Percentiles rank a stretch among this genome's conserved stretches.
These are phyloP conservation scores for Mycena capillaripes DNA, from an alignment of 768 basidiomycete species.

Conservation along the genomic window DNA sequence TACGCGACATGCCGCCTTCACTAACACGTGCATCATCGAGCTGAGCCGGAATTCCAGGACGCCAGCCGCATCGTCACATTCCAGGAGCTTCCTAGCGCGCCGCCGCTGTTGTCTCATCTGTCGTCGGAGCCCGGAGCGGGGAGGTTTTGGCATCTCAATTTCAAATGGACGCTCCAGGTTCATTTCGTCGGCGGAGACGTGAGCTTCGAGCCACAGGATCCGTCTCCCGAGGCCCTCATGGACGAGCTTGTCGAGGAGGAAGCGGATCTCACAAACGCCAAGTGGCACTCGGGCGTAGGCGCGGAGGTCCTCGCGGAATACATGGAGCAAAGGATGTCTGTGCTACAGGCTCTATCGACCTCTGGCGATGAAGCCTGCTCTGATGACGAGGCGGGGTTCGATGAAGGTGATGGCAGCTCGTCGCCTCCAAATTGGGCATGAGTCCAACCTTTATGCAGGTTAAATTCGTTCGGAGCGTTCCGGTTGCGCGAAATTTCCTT, in stretches of 20 bases:
- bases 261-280: neutral
- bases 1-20: neutral
- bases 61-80: neutral
- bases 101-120: neutral
- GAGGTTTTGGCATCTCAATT: neutral
- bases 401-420: too few species aligned
- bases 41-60: neutral
- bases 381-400: too few species aligned
- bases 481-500: too few species aligned
- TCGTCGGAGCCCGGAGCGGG: neutral
- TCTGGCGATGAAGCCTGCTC: too few species aligned
- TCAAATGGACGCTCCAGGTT: neutral
- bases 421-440: too few species aligned
- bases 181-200: neutral
- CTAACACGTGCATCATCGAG: neutral
- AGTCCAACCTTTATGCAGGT: too few species aligned
- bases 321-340: neutral
- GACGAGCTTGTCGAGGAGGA: neutral
- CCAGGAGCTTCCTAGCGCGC: neutral
- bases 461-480: too few species aligned
- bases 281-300: neutral
- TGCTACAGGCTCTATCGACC: too few species aligned
- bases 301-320: neutral
- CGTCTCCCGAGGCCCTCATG: neutral
- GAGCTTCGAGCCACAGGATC: neutral